These are phyloP conservation scores for Amanita fuliginea DNA, from an alignment of 768 basidiomycete species.

Conservation along the genomic window DNA sequence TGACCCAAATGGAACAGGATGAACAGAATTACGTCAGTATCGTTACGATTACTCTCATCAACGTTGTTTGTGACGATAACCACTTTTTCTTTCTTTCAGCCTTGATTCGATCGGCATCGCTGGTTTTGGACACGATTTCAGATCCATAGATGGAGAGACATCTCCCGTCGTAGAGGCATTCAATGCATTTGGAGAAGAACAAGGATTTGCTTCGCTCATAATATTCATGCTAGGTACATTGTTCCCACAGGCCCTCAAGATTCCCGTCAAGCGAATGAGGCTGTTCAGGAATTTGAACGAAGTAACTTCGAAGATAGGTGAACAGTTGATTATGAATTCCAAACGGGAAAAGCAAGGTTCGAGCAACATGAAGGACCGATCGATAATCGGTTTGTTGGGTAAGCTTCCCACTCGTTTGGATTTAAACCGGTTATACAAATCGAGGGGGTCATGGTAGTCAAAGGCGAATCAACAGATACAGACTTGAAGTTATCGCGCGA, in stretches of 20 bases:
- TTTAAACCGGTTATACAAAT: neutral
- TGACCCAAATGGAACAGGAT: constrained; percentile 20
- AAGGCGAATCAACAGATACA: constrained; percentile 17
- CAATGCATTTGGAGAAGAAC: constrained; percentile 11
- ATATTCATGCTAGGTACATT: constrained; percentile 12
- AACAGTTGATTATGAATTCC: constrained; percentile 16
- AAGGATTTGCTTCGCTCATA: constrained; percentile 7
- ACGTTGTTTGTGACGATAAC: neutral
- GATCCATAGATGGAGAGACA: constrained; percentile 34
- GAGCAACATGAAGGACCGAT: constrained; percentile 11
- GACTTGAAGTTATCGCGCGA: constrained; percentile 23
- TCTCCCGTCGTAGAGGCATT: constrained; percentile 32
- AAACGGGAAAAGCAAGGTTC: constrained; percentile 8
- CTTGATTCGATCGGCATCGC: constrained; percentile 39
- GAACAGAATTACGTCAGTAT: constrained; percentile 33
- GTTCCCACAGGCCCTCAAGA: constrained; percentile 16
- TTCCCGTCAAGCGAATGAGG: constrained; percentile 18
- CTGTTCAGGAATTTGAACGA: constrained; percentile 14
- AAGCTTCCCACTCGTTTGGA: neutral
- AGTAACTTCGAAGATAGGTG: constrained; percentile 18
- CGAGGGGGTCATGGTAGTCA: constrained; percentile 17
- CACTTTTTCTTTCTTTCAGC: constrained; percentile 12
- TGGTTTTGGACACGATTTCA: constrained; percentile 44
- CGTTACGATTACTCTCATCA: neutral
- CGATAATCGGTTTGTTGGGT: constrained; percentile 18